Evolutionary conservation across 305 asterid genomes (phyloP), one percentile per base, ranked within the genome.

Genomic region (Solanum hybrid): DNA sequence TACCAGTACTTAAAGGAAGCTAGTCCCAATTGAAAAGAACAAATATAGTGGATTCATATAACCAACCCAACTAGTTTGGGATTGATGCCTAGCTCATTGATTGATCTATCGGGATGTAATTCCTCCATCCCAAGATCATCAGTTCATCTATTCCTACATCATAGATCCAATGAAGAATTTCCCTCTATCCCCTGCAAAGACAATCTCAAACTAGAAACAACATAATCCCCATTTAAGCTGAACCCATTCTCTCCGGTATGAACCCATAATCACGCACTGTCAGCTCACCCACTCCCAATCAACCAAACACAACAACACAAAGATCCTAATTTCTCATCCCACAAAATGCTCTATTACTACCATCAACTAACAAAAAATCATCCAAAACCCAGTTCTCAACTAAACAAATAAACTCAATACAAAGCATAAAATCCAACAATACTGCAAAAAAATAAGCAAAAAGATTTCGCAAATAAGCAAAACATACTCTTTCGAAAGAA

Each of bases 401-500:
- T 84, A 46, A 28, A 51, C 28, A 29, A 83, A 84, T 84, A 84
- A 84, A 31, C 74, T 84, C 29, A 0, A 82, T 28, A 83, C 29
- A 29, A 42, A 4, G 71, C 87, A 83, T 20, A 83, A 46, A 83
- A 79, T 73, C 31, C 31, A 80, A 69, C 37, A 77, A 69, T 78
- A 10, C 77, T 31, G 40, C n/a, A 8, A 42, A 79, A 8, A 36
- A 74, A 88, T 0, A 5, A 86, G 33, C 6, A 34, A 33, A 76
- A 26, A 77, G 36, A 13, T 10, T 1, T 35, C 0, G 69, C 20
- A 8, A 28, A 29, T 18, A 35, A 79, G 86, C 12, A 81, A 39
- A 14, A 3, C 95, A 86, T 92, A 96, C 99, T 95, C 96, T 91
- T 95, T 95, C 16, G 99, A 96, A 69, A 97, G 96, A 89, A 96